Base-by-base conservation (phyloP, 371 early-diverging fungal genomes). In the Apophysomyces trapeziformis region DNA sequence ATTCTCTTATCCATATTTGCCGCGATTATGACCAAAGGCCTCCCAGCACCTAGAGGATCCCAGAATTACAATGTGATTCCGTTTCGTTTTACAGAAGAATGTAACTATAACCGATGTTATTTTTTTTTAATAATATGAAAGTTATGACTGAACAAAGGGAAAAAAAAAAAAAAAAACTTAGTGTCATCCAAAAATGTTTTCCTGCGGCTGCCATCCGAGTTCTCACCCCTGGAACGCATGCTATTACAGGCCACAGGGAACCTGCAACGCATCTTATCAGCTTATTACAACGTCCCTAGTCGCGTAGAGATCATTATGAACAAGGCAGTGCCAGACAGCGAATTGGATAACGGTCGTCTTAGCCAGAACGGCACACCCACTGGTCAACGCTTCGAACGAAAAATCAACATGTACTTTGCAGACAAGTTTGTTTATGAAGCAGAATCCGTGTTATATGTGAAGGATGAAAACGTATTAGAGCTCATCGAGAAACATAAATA, bases 271-370 rank as follows among this genome's bases (percentile, higher is more conserved):
- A 50, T 82, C 7, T 35, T 82, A 36, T 79, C 83, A 5, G 79
- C 83, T 1, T 82, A 79, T 16, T 82, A 71, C 58, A 82, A 82
- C 67, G 72, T 69, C 1, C 80, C 83, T 5, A 79, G 79, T 41
- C 77, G 72, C 36, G 77, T 79, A 7, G 68, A 76, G 21, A 76
- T 79, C 18, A 56, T 82, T 2, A 73, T 71, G 38, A 82, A 82
- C 14, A 57, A 70, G 8, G 56, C 54, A 0, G 57, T 77, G 9
- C 39, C 58, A 38, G 14, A 43, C 6, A 50, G 13, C 41, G 41
- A 13, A 11, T 13, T 41, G 8, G 13, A 13, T 13, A 41, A 41
- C 5, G 41, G 41, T 41, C 0, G 13, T 41, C 8, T 13, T 41
- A 13, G 45, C 32, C 43, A 11, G 43, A 63, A 38, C 41, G 26